These are phyloP conservation scores for Emmonsiellopsis sp. DNA, from an alignment of 2,329 filamentous ascomycete species.

Conservation along the genomic window DNA sequence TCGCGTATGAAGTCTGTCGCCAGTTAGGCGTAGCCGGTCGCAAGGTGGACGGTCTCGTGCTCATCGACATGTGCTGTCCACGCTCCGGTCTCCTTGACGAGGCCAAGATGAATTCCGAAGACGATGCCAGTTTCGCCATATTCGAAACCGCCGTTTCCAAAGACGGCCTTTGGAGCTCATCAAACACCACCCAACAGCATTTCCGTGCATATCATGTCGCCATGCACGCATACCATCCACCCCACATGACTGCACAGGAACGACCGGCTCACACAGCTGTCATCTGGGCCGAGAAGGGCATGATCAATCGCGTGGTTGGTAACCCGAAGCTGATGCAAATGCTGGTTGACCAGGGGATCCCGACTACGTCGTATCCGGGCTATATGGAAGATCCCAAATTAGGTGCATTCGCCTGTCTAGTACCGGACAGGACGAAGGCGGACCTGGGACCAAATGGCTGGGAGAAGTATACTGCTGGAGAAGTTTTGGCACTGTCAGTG, in stretches of 20 bases:
- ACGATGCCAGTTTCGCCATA: background rate
- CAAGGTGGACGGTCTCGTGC: constrained; percentile 13
- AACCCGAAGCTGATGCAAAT: constrained; percentile 4
- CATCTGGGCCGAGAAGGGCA: constrained; percentile 3
- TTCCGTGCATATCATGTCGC: constrained; percentile 4
- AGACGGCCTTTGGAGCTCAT: constrained; percentile 4
- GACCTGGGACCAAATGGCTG: constrained; percentile 1
- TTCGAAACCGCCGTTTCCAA: background rate
- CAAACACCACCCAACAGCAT: background rate
- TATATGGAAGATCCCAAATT: constrained; percentile 4
- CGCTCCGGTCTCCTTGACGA: constrained; percentile 3
- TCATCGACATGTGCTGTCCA: constrained; percentile 17
- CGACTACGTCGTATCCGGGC: constrained; percentile 5
- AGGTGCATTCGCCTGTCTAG: background rate
- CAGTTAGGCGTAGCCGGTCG: constrained; percentile 12
- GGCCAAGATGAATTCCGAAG: constrained; percentile 1
- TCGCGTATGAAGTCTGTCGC: constrained; percentile 18
- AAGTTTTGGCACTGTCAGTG: background rate
- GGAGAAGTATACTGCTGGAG: background rate
- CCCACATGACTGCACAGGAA: background rate
- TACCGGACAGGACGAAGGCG: background rate
- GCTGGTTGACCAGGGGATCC: constrained; percentile 3
- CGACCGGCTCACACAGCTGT: background rate
- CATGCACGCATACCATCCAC: constrained; percentile 4
- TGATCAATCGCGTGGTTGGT: constrained; percentile 5